Evolutionary conservation across 2,329 filamentous ascomycete species (phyloP).

Genomic region (Paecilomyces variotii): DNA sequence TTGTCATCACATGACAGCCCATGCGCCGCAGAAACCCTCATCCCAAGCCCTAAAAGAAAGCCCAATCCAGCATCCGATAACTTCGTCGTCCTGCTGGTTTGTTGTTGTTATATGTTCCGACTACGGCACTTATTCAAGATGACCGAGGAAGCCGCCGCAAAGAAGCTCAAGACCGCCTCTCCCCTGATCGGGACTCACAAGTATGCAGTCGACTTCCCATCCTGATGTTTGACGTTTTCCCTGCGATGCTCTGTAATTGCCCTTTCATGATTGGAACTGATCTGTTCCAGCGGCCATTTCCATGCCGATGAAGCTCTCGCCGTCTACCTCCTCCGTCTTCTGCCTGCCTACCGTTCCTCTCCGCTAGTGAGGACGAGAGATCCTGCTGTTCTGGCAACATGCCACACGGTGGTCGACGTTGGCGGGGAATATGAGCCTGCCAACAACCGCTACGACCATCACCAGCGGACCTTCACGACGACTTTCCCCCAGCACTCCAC

Average conservation of each 20-base stretch:
- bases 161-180: conserved; percentile 71
- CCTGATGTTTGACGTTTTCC: background rate
- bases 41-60: background rate
- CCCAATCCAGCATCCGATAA: background rate
- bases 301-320: conserved; percentile 97
- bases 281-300: conserved; percentile 66
- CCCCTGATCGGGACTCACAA: conserved; percentile 87
- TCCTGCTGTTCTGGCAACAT: conserved; percentile 64
- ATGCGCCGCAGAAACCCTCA: background rate
- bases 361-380: conserved; percentile 81
- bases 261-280: conserved; percentile 3
- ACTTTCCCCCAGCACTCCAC: conserved; percentile 78
- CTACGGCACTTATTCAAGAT: conserved; percentile 46
- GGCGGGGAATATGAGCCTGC: conserved; percentile 81
- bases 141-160: conserved; percentile 61
- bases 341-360: conserved; percentile 70
- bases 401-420: conserved; percentile 97
- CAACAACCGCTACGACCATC: conserved; percentile 83
- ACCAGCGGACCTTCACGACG: conserved; percentile 82
- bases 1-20: background rate
- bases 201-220: conserved; percentile 23
- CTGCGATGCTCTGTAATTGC: background rate
- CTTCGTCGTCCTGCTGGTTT: background rate
- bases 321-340: conserved; percentile 86
- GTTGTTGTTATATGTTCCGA: background rate